Conservation (phyloP, 495 filamentous ascomycete species). For the Penicillium paxilli region DNA sequence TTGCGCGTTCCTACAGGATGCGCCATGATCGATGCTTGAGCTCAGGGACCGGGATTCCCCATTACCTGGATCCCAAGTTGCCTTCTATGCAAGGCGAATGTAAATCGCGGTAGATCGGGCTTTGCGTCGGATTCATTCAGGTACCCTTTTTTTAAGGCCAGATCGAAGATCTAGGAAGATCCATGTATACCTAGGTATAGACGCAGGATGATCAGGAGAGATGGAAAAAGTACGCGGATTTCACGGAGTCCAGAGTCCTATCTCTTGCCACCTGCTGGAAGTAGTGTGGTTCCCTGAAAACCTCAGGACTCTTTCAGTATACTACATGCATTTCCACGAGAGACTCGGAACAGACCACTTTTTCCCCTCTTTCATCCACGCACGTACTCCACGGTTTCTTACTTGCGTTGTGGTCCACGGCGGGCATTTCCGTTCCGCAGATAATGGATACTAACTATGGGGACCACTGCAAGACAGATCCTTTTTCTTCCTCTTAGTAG, state of each 20-base stretch:
- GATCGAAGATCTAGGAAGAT: constrained; percentile 3
- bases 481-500: neutral
- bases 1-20: constrained; percentile 7
- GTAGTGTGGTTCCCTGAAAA: neutral
- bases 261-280: neutral
- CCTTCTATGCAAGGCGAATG: constrained; percentile 29
- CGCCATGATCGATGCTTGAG: constrained; percentile 3
- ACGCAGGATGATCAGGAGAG: neutral
- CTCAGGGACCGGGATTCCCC: constrained; percentile 14
- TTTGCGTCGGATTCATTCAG: constrained; percentile 21
- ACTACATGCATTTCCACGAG: neutral
- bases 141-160: constrained; percentile 19
- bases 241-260: neutral
- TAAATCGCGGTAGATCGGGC: constrained; percentile 5
- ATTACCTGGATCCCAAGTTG: constrained; percentile 24
- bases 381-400: neutral
- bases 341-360: neutral
- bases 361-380: neutral
- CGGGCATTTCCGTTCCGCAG: neutral
- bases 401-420: neutral
- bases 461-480: neutral
- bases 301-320: neutral
- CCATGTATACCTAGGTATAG: neutral
- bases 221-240: neutral
- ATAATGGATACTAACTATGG: neutral